phyloP scores from a whole-genome alignment of 1,284 basidiomycete genomes.

The Tilletia indica region DNA sequence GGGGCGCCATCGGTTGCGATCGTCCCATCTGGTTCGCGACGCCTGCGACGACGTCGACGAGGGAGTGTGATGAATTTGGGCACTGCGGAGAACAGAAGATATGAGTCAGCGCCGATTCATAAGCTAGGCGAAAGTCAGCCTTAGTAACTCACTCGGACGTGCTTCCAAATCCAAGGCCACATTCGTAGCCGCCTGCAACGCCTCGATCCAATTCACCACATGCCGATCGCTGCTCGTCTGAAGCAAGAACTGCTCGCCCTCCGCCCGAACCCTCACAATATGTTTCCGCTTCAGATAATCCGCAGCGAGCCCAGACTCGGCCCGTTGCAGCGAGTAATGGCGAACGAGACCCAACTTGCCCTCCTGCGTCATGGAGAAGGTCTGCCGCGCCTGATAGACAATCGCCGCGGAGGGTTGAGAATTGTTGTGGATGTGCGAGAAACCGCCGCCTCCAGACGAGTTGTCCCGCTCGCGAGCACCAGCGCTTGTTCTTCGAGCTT shows the following conservation, averaged over 20 bases:
- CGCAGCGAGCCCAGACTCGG: slow-evolving; percentile 88
- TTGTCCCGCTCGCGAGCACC: neutral
- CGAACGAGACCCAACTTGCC: slow-evolving; percentile 56
- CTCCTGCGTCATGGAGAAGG: neutral
- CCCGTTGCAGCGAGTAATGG: slow-evolving; percentile 80
- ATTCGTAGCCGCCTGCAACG: slow-evolving; percentile 88
- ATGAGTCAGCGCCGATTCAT: neutral
- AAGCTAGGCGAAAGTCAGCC: neutral
- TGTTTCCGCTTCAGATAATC: slow-evolving; percentile 93
- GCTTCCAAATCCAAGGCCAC: slow-evolving; percentile 86
- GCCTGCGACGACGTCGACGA: slow-evolving; percentile 43
- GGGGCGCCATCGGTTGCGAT: slow-evolving; percentile 21
- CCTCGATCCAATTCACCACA: slow-evolving; percentile 96
- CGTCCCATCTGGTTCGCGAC: slow-evolving; percentile 34
- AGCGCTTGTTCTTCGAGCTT: neutral
- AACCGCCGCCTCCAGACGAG: neutral
- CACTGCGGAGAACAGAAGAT: slow-evolving; percentile 26
- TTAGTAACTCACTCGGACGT: slow-evolving; percentile 59
- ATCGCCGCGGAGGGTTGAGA: neutral
- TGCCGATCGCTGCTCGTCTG: slow-evolving; percentile 81
- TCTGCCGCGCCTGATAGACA: slow-evolving; percentile 11
- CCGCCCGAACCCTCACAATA: slow-evolving; percentile 86
- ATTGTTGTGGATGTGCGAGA: neutral
- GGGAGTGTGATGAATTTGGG: slow-evolving; percentile 55
- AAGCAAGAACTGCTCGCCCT: slow-evolving; percentile 93